Evolutionary conservation across 2,329 filamentous ascomycete genomes (phyloP).

Genomic region (Arthrinium phaeospermum): DNA sequence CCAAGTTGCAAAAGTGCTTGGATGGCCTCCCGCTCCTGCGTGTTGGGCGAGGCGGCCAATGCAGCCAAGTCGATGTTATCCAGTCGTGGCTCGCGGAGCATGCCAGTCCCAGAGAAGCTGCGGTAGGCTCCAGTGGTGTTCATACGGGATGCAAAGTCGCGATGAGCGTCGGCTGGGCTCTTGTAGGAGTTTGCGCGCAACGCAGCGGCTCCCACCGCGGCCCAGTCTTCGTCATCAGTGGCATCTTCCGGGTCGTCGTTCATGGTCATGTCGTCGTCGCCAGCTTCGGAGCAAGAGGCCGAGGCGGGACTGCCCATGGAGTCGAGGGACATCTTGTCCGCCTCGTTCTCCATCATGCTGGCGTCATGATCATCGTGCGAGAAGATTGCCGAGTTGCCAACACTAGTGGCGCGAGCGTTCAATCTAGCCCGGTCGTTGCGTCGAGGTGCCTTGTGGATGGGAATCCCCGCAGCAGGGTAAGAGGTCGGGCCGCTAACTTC

Average conservation of each 20-base stretch:
- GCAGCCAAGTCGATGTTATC: constrained; percentile 58
- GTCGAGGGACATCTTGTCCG: constrained; percentile 93
- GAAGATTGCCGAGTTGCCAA: constrained; percentile 75
- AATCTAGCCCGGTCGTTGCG: constrained; percentile 56
- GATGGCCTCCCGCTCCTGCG: constrained; percentile 81
- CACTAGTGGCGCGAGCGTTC: constrained; percentile 62
- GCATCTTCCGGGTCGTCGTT: constrained; percentile 82
- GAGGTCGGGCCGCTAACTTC: constrained; percentile 47
- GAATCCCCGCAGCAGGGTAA: constrained; percentile 56
- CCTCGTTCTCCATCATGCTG: constrained; percentile 80
- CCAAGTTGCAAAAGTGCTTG: constrained; percentile 82
- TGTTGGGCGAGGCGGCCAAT: constrained; percentile 60
- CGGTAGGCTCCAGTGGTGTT: constrained; percentile 53
- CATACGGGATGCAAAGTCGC: constrained; percentile 56
- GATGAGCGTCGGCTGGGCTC: constrained; percentile 60
- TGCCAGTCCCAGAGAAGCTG: constrained; percentile 57
- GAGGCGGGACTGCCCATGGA: constrained; percentile 69
- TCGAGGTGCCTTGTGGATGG: constrained; percentile 55
- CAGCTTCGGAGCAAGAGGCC: constrained; percentile 78
- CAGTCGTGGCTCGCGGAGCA: constrained; percentile 59
- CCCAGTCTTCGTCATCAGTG: constrained; percentile 97
- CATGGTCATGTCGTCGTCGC: constrained; percentile 66
- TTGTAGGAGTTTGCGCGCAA: constrained; percentile 73
- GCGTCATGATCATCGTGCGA: constrained; percentile 72
- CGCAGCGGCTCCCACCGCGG: constrained; percentile 83